Evolutionary conservation across 768 basidiomycete genomes (phyloP).

Genomic region (Termitomyces sp.): DNA sequence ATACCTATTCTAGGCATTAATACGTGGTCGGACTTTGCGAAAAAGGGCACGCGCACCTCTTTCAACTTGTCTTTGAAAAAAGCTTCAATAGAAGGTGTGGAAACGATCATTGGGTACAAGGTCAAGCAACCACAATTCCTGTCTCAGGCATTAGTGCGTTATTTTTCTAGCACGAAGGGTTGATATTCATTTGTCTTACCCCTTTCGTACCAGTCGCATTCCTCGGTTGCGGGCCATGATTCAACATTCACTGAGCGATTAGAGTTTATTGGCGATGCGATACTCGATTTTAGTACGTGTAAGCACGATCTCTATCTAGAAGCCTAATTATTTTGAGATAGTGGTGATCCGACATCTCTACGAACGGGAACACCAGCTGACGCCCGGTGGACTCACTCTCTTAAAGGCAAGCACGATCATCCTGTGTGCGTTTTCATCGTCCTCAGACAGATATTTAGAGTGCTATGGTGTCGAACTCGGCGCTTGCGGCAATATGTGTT

Average conservation of each 20-base stretch:
- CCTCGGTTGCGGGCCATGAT: constrained; percentile 53
- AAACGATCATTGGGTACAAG: constrained; percentile 58
- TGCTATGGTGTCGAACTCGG: constrained; percentile 83
- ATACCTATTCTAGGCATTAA: constrained; percentile 62
- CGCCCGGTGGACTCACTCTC: constrained; percentile 75
- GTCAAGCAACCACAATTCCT: constrained; percentile 63
- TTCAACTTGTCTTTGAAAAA: constrained; percentile 40
- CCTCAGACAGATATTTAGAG: constrained; percentile 36
- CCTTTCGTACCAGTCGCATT: constrained; percentile 53
- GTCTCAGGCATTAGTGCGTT: constrained; percentile 66
- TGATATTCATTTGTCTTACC: neutral
- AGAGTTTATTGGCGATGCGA: constrained; percentile 84
- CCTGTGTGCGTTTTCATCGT: neutral
- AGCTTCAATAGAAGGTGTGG: constrained; percentile 52
- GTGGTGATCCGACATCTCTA: constrained; percentile 76
- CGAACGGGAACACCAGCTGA: constrained; percentile 54
- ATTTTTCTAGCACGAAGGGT: neutral
- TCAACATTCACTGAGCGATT: constrained; percentile 67
- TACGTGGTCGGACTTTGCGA: constrained; percentile 70
- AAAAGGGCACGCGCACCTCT: constrained; percentile 40
- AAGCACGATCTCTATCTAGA: constrained; percentile 1
- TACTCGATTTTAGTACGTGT: constrained; percentile 75
- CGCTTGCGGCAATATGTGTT: constrained; percentile 74
- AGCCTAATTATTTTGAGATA: constrained; percentile 24
- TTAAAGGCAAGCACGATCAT: constrained; percentile 51